Conservation (phyloP, 1,284 basidiomycete genomes). For the Sporisorium scitamineum region DNA sequence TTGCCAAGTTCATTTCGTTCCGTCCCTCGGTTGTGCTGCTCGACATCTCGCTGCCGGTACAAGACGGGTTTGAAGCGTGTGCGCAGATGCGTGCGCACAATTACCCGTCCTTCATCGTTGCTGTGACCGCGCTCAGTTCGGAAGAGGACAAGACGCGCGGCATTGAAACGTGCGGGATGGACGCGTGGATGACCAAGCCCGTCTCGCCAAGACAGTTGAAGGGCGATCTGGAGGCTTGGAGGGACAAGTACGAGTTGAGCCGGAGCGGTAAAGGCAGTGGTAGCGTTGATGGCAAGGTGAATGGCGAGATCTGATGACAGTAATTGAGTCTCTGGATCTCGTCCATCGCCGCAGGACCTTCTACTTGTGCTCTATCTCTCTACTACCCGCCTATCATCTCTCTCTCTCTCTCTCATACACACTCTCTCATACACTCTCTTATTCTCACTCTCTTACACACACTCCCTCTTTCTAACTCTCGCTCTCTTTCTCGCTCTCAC, state of each 20-base stretch:
- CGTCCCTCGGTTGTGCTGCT: slow-evolving; percentile 56
- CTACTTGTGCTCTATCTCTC: not conserved
- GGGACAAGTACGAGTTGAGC: slow-evolving; percentile 13
- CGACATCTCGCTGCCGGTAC: slow-evolving; percentile 59
- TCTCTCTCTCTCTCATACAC: not conserved
- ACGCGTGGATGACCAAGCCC: slow-evolving; percentile 62
- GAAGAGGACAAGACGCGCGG: slow-evolving; percentile 55
- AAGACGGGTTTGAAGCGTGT: slow-evolving; percentile 59
- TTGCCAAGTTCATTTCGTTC: slow-evolving; percentile 48
- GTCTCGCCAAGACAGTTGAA: slow-evolving; percentile 39
- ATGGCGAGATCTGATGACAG: not conserved
- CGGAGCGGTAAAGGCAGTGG: not conserved
- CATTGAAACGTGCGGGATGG: slow-evolving; percentile 53
- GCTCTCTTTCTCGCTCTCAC: not conserved
- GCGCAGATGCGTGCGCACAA: slow-evolving; percentile 53
- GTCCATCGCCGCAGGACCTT: not conserved
- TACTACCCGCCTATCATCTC: not conserved
- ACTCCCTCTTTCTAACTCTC: not conserved
- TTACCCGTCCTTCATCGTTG: slow-evolving; percentile 48
- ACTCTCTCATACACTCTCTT: not conserved
- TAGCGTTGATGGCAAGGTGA: not conserved
- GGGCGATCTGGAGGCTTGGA: slow-evolving; percentile 32
- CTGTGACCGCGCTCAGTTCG: slow-evolving; percentile 58
- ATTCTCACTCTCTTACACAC: not conserved
- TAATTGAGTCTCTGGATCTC: not conserved